phyloP scores from a whole-genome alignment of 306 rosid species.

The Ochetophila trinervis region DNA sequence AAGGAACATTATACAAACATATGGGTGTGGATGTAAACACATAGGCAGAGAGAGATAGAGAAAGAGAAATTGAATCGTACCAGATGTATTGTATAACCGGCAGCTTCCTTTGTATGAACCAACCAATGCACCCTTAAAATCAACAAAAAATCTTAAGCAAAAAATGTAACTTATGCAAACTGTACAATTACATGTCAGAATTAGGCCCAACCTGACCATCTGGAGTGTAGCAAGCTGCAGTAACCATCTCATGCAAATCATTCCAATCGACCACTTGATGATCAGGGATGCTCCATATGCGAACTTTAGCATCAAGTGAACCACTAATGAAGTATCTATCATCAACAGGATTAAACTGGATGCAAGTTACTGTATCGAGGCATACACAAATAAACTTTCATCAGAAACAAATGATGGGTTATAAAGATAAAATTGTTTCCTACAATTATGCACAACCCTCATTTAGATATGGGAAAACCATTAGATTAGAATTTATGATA shows the following conservation, averaged over 20 bases:
- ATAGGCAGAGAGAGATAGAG: neutral
- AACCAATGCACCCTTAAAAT: slow-evolving; percentile 85
- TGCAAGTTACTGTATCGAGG: slow-evolving; percentile 90
- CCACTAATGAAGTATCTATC: slow-evolving; percentile 98
- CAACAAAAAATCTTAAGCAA: slow-evolving; percentile 29
- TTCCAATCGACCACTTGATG: slow-evolving; percentile 95
- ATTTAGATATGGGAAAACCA: slow-evolving; percentile 3
- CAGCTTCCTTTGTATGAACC: slow-evolving; percentile 98
- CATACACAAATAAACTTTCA: slow-evolving; percentile 37
- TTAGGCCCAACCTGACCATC: slow-evolving; percentile 92
- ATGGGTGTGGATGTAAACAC: neutral
- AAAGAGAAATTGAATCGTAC: slow-evolving; percentile 36
- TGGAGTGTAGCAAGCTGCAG: slow-evolving; percentile 97
- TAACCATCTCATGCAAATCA: slow-evolving; percentile 97
- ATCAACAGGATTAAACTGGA: slow-evolving; percentile 99
- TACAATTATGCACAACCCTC: neutral
- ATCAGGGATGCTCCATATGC: slow-evolving; percentile 96
- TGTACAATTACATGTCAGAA: slow-evolving; percentile 12
- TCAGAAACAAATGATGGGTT: slow-evolving; percentile 34
- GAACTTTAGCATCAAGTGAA: slow-evolving; percentile 95
- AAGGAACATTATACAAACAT: slow-evolving; percentile 16
- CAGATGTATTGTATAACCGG: slow-evolving; percentile 73
- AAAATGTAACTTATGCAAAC: slow-evolving; percentile 4
- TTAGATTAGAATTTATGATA: neutral
- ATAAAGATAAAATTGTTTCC: neutral